These are phyloP conservation scores for Tinospora cordifolia DNA, from an alignment of 164 flowering plant genomes.

Conservation along the genomic window DNA sequence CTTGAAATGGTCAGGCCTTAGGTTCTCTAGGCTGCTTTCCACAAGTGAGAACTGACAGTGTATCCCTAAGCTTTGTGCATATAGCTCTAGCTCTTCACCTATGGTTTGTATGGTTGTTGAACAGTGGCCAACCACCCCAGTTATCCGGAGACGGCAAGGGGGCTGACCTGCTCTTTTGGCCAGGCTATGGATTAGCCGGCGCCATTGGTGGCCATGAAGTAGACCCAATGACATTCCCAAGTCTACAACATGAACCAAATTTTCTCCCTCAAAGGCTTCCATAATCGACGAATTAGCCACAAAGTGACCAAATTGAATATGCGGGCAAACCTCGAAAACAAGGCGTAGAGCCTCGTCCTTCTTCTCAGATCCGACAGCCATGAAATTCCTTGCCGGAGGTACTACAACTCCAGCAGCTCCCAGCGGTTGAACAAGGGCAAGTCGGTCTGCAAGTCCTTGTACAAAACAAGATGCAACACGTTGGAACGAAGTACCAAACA, in stretches of 20 bases:
- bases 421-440: constrained; percentile 40
- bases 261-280: constrained; percentile 75
- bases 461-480: constrained; percentile 65
- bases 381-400: constrained; percentile 19
- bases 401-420: constrained; percentile 37
- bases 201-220: constrained; percentile 54
- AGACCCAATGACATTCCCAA: constrained; percentile 54
- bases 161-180: constrained; percentile 35
- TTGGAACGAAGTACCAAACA: constrained; percentile 59
- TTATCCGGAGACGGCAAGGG: constrained; percentile 35
- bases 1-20: constrained; percentile 32
- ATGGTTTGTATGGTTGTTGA: constrained; percentile 24
- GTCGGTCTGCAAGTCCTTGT: constrained; percentile 45
- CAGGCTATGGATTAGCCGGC: constrained; percentile 39
- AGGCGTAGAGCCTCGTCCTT: constrained; percentile 48
- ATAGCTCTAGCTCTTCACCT: constrained; percentile 35
- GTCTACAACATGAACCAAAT: constrained; percentile 52
- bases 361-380: constrained; percentile 22
- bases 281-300: constrained; percentile 44
- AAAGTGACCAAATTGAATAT: constrained; percentile 54
- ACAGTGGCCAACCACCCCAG: constrained; percentile 36
- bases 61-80: constrained; percentile 33
- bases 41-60: constrained; percentile 37
- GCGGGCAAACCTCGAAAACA: constrained; percentile 50
- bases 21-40: constrained; percentile 43